Evolutionary conservation across 257 asterid genomes (phyloP), one percentile per base, ranked within the genome.

Genomic region (Salvia rosmarinus): DNA sequence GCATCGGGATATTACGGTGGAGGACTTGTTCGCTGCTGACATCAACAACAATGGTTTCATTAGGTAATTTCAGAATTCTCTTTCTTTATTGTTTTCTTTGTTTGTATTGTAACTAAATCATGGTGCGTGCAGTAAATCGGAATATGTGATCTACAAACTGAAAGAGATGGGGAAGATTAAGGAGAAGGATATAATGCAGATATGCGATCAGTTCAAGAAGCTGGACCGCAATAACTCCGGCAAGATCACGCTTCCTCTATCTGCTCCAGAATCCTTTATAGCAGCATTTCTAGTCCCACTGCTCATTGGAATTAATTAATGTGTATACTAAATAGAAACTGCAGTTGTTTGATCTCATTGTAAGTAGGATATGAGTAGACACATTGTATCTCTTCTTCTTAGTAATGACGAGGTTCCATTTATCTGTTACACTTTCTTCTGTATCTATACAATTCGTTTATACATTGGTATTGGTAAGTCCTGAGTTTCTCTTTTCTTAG

Each of bases 161-260:
- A 83, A 85, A 74, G 83, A 81, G 81, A 83, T 83, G 88, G 85
- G 86, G 19, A 85, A 83, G 83, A 80, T 85, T 5, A 75, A 74
- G 32, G 88, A 83, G 68, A 85, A 83, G 56, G 90, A 85, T 71
- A 67, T 83, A 6, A 23, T 40, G 79, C 88, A 85, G 79, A 81
- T 83, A 60, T 83, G 85, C 16, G 76, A 83, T 66, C 88, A 80
- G 76, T 86, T 86, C 75, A 65, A 79, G 75, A 75, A 72, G 65
- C 82, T 85, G 2, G 90, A 85, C 72, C 73, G 49, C 23, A 75
- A 75, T 44, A 78, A 78, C 74, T 81, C 77, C 0, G 88, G 91
- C 25, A 86, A 86, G 79, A 83, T 86, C 46, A 83, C 88, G 0
- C 78, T 86, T 11, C 79, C 86, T 40, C 72, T n/a, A 74, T 65